Percentiles rank a stretch among this genome's conserved stretches.
These are phyloP conservation scores for Stachybotrys chartarum DNA, from an alignment of 2,329 filamentous ascomycete species.

Conservation along the genomic window DNA sequence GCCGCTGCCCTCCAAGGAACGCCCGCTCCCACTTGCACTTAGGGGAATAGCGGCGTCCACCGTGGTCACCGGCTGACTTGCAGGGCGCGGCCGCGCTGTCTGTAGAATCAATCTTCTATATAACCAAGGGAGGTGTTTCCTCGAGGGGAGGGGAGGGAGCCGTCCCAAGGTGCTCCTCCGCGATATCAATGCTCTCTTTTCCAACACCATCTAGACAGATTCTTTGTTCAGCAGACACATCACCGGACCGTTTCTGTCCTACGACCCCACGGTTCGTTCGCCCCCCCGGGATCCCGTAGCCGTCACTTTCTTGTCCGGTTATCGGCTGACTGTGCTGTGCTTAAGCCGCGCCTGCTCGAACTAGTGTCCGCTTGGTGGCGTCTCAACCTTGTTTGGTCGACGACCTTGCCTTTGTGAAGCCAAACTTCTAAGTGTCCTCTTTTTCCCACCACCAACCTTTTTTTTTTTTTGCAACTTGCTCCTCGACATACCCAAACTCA, in stretches of 20 bases:
- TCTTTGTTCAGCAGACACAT: not conserved
- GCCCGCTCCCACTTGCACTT: slow-evolving; percentile 47
- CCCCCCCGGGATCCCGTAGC: not conserved
- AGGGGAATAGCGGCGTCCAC: slow-evolving; percentile 41
- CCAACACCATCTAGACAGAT: not conserved
- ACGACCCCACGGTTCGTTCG: too few species aligned
- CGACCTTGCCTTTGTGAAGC: slow-evolving; percentile 4
- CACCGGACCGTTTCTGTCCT: not conserved
- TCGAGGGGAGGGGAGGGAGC: too few species aligned
- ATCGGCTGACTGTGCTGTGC: not conserved
- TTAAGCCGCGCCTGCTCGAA: not conserved
- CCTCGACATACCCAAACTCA: not conserved
- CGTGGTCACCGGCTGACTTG: not conserved
- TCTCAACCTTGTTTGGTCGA: not conserved
- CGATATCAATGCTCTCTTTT: not conserved
- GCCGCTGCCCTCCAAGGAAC: not conserved
- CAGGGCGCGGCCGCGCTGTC: not conserved
- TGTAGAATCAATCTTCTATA: not conserved
- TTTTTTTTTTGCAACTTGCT: not conserved
- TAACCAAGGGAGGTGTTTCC: too few species aligned
- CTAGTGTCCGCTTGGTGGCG: not conserved
- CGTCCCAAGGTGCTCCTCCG: not conserved
- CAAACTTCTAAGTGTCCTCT: not conserved
- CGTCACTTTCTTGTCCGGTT: not conserved
- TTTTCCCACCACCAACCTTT: slow-evolving; percentile 1